phyloP scores from a whole-genome alignment of 1,139 yeast species.

The Saccharomycopsis hybrid region DNA sequence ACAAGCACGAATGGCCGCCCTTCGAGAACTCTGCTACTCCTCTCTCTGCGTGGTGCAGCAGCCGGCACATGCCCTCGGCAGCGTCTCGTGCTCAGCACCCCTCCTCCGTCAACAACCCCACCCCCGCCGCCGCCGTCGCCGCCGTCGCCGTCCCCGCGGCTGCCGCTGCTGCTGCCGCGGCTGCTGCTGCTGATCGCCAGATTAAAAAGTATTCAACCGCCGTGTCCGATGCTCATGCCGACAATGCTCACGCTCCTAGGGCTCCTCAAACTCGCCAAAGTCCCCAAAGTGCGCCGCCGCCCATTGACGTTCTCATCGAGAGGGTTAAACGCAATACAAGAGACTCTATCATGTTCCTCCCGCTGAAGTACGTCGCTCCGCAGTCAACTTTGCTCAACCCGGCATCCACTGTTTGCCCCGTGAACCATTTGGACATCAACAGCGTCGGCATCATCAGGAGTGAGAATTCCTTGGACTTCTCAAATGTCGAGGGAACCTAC shows the following conservation, averaged over 20 bases:
- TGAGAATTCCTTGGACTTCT: constrained; percentile 9
- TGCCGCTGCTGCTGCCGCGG: too few species aligned
- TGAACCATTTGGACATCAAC: constrained; percentile 20
- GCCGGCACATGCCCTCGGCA: background rate
- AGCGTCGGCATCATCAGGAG: constrained; percentile 15
- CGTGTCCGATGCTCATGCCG: too few species aligned
- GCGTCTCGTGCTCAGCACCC: too few species aligned
- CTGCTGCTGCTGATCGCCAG: too few species aligned
- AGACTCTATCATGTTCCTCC: constrained; percentile 16
- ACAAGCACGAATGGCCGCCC: constrained; percentile 7
- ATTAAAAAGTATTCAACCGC: too few species aligned
- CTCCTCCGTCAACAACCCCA: too few species aligned
- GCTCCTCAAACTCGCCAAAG: too few species aligned
- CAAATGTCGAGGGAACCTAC: constrained; percentile 19
- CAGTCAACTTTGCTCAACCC: constrained; percentile 14
- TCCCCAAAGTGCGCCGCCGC: too few species aligned
- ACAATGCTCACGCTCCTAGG: too few species aligned
- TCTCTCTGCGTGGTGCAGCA: background rate
- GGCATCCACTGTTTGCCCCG: constrained; percentile 19
- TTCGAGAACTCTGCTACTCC: too few species aligned
- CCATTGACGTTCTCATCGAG: background rate
- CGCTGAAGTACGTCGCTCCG: constrained; percentile 13
- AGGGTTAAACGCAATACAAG: too few species aligned
- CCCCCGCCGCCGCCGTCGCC: background rate
- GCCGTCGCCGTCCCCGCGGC: too few species aligned